Percentiles rank a stretch among this genome's conserved stretches.
phyloP scores from a whole-genome alignment of 2,329 filamentous ascomycete species.

The Cercospora zeina region DNA sequence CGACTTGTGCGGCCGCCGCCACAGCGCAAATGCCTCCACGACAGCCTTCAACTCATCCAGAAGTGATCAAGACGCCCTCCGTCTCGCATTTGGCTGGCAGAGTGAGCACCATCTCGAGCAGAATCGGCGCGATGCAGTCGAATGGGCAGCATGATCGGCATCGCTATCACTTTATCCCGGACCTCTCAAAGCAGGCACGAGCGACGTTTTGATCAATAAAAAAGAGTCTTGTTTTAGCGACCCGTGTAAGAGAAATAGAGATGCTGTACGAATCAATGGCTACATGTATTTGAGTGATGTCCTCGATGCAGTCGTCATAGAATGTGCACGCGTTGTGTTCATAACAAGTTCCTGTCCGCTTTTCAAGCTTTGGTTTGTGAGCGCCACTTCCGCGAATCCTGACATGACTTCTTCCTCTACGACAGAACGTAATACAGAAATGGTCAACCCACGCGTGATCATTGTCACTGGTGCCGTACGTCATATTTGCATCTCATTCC shows the following conservation, averaged over 20 bases:
- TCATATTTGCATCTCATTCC: not conserved
- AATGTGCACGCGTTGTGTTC: not conserved
- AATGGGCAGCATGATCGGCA: conserved; percentile 5
- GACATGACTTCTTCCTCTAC: conserved; percentile 11
- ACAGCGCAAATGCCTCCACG: not conserved
- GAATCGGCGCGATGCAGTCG: conserved; percentile 4
- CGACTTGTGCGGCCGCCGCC: conserved; percentile 7
- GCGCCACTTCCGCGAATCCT: conserved; percentile 8
- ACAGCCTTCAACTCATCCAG: conserved; percentile 6
- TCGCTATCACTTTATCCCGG: conserved; percentile 21
- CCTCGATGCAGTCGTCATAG: conserved; percentile 17
- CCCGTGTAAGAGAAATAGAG: conserved; percentile 12
- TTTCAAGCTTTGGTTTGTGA: not conserved
- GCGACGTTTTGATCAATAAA: conserved; percentile 9
- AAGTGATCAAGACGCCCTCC: conserved; percentile 17
- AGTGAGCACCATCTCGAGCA: conserved; percentile 15
- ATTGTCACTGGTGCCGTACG: conserved; percentile 42
- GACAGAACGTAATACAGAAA: conserved; percentile 17
- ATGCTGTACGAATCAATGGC: conserved; percentile 16
- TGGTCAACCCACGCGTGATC: conserved; percentile 37
- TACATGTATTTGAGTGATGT: not conserved
- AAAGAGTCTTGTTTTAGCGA: conserved; percentile 1
- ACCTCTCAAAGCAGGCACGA: conserved; percentile 11
- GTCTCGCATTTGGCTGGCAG: conserved; percentile 13
- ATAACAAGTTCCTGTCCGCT: conserved; percentile 4